Evolutionary conservation across 2,329 filamentous ascomycete genomes (phyloP).

Genomic region (Purpureocillium takamizusanense): DNA sequence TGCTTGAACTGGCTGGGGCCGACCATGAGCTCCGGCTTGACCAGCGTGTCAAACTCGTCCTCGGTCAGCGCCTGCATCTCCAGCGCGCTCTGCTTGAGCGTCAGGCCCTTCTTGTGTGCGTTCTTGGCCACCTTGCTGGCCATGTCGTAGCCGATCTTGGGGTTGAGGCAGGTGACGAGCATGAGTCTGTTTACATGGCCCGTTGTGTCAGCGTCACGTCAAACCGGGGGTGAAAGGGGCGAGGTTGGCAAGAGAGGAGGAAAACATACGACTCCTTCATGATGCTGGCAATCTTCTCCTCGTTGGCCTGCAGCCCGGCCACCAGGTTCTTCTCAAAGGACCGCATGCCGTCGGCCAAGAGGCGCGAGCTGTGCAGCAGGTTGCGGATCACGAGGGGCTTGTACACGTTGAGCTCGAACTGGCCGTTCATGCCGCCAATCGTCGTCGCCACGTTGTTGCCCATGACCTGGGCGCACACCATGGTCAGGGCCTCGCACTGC

Average conservation of each 20-base stretch:
- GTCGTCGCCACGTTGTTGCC: slow-evolving; percentile 92
- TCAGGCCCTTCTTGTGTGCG: slow-evolving; percentile 95
- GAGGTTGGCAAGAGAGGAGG: neutral
- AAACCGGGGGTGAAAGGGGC: too few relatives aligned
- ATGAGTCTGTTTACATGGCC: slow-evolving; percentile 58
- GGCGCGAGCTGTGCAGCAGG: slow-evolving; percentile 81
- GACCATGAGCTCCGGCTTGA: slow-evolving; percentile 92
- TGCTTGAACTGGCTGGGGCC: slow-evolving; percentile 59
- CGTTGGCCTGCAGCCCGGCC: slow-evolving; percentile 79
- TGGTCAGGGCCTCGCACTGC: slow-evolving; percentile 94
- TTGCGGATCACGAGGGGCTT: slow-evolving; percentile 96
- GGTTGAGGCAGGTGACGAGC: slow-evolving; percentile 96
- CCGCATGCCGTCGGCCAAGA: slow-evolving; percentile 85
- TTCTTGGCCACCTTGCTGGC: slow-evolving; percentile 97
- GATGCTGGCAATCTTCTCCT: slow-evolving; percentile 80
- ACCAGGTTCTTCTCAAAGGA: slow-evolving; percentile 95
- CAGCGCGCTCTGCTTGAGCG: slow-evolving; percentile 87
- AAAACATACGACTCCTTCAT: slow-evolving; percentile 81
- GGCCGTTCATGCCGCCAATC: slow-evolving; percentile 91
- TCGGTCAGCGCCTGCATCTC: slow-evolving; percentile 82
- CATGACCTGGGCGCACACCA: slow-evolving; percentile 97
- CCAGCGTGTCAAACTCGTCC: slow-evolving; percentile 83
- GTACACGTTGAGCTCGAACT: slow-evolving; percentile 98
- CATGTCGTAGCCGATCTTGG: slow-evolving; percentile 96
- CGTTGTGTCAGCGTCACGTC: slow-evolving; percentile 6